These are phyloP conservation scores for Chimonanthus praecox DNA, from an alignment of 164 flowering plant species.

Conservation along the genomic window DNA sequence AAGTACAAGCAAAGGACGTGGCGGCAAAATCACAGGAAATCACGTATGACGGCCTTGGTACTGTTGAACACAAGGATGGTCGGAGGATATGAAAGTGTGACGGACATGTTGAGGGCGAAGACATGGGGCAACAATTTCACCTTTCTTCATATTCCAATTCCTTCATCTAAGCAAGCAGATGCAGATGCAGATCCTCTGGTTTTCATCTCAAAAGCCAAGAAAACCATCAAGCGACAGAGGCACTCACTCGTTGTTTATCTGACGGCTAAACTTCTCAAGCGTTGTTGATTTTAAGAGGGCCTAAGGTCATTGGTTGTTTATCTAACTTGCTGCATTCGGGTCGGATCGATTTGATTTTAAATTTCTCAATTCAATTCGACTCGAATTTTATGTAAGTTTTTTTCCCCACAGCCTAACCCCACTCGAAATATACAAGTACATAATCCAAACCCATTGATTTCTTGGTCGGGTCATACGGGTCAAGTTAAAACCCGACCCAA, in stretches of 20 bases:
- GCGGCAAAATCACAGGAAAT: constrained; percentile 1
- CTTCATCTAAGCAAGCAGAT: not conserved
- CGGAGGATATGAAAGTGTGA: constrained; percentile 25
- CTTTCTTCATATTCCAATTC: constrained; percentile 18
- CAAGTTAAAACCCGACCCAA: too few relatives aligned
- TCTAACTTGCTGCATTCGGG: too few relatives aligned
- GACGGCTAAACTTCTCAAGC: constrained; percentile 27
- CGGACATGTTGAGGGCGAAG: constrained; percentile 32
- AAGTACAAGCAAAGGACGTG: constrained; percentile 41
- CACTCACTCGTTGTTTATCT: constrained; percentile 23
- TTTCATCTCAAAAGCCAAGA: constrained; percentile 27
- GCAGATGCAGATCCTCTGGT: constrained; percentile 22
- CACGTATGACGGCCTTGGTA: constrained; percentile 40
- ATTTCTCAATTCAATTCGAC: too few relatives aligned
- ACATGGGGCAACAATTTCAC: constrained; percentile 38
- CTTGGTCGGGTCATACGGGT: too few relatives aligned
- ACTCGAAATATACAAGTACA: too few relatives aligned
- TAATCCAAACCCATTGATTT: too few relatives aligned
- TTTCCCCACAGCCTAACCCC: too few relatives aligned
- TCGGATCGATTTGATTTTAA: too few relatives aligned
- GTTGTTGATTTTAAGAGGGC: constrained; percentile 28
- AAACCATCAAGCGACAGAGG: constrained; percentile 29
- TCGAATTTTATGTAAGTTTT: too few relatives aligned
- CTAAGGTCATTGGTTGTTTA: constrained; percentile 30
- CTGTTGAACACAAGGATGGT: constrained; percentile 49